phyloP scores from a whole-genome alignment of 2,329 filamentous ascomycete species.

The Trichoderma afroharzianum region DNA sequence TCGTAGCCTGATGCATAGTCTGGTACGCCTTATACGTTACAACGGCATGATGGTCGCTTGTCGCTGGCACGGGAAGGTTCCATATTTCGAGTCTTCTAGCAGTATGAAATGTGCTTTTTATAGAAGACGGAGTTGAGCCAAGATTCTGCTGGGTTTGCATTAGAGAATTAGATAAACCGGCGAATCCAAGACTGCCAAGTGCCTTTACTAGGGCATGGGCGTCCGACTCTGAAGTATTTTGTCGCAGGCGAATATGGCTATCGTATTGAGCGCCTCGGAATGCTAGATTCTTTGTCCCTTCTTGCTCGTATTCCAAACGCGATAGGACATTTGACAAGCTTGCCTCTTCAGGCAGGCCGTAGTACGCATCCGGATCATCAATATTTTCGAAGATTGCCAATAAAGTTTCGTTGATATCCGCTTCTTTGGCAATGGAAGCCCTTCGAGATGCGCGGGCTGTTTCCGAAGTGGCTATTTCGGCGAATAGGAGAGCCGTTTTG shows the following conservation, averaged over 20 bases:
- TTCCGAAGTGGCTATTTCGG: slow-evolving; percentile 66
- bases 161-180: slow-evolving; percentile 79
- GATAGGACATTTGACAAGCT: slow-evolving; percentile 74
- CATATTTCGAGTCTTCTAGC: slow-evolving; percentile 84
- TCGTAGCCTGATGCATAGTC: slow-evolving; percentile 64
- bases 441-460: slow-evolving; percentile 58
- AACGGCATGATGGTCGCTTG: slow-evolving; percentile 59
- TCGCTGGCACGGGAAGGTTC: slow-evolving; percentile 75
- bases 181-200: slow-evolving; percentile 75
- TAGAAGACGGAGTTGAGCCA: slow-evolving; percentile 53
- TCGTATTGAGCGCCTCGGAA: slow-evolving; percentile 91
- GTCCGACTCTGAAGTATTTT: slow-evolving; percentile 55
- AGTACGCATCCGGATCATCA: slow-evolving; percentile 94
- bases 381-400: slow-evolving; percentile 85
- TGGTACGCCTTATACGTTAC: slow-evolving; percentile 80
- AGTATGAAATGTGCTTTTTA: slow-evolving; percentile 73
- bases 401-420: slow-evolving; percentile 64
- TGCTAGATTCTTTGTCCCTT: slow-evolving; percentile 80
- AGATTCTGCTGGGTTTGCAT: slow-evolving; percentile 63
- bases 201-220: slow-evolving; percentile 70
- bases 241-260: slow-evolving; percentile 66
- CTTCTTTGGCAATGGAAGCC: slow-evolving; percentile 55
- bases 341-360: slow-evolving; percentile 77
- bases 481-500: slow-evolving; percentile 79
- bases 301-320: slow-evolving; percentile 82